Evolutionary conservation across 345 rosid genomes (phyloP).

Genomic region (Acer saccharum): DNA sequence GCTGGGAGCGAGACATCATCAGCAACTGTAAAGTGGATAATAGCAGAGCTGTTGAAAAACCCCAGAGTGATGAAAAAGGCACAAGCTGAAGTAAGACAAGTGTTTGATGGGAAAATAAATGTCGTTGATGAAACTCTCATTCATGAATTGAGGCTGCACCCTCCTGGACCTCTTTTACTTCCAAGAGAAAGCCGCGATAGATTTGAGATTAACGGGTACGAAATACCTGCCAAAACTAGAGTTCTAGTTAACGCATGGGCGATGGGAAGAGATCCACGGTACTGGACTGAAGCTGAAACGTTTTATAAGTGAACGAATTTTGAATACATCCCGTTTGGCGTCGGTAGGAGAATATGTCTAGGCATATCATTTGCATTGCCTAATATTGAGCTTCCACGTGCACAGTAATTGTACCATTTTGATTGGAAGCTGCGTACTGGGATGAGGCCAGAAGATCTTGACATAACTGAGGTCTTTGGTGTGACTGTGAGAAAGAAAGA

Average conservation of each 20-base stretch:
- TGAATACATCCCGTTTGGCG: no score
- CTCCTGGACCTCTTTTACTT: conserved; percentile 8
- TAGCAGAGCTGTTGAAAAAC: conserved; percentile 19
- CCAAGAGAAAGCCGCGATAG: conserved; percentile 22
- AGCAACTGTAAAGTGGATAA: conserved; percentile 33
- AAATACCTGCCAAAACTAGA: neutral
- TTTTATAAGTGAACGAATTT: conserved; percentile 21
- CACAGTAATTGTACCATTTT: conserved; percentile 26
- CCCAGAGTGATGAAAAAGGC: no score
- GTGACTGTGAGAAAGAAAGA: conserved; percentile 2
- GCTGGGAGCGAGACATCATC: conserved; percentile 38
- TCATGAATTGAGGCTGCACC: conserved; percentile 12
- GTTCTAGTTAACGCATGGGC: conserved; percentile 18
- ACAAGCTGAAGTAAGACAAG: no score
- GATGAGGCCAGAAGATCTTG: conserved; percentile 17
- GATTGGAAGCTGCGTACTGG: conserved; percentile 35
- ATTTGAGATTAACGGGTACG: conserved; percentile 14
- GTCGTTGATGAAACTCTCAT: conserved; percentile 12
- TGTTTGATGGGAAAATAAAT: neutral
- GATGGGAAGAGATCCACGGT: conserved; percentile 15
- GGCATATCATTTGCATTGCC: conserved; percentile 20
- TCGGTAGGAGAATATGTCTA: no score
- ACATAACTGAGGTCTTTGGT: conserved; percentile 25
- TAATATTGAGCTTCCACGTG: conserved; percentile 17
- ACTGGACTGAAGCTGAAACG: conserved; percentile 22